Evolutionary conservation across 2,329 filamentous ascomycete species (phyloP).

Genomic region (Fusarium sp.): DNA sequence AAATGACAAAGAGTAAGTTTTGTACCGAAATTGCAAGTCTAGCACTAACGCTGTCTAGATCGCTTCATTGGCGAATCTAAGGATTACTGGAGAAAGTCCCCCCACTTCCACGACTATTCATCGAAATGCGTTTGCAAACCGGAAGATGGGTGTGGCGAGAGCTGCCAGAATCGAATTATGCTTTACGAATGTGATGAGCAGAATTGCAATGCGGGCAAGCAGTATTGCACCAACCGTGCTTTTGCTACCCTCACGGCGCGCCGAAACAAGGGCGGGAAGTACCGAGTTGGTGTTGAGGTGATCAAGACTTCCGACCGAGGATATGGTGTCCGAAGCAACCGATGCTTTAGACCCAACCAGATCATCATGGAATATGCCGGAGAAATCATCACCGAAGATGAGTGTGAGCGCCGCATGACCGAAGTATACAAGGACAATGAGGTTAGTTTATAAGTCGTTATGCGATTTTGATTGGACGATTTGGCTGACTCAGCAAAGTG

Average conservation of each 20-base stretch:
- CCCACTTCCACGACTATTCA: conserved; percentile 76
- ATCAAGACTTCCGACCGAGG: conserved; percentile 90
- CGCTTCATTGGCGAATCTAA: conserved; percentile 88
- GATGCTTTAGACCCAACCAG: conserved; percentile 86
- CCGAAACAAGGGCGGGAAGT: conserved; percentile 81
- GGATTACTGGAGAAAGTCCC: conserved; percentile 81
- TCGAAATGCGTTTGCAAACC: conserved; percentile 81
- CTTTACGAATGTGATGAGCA: conserved; percentile 93
- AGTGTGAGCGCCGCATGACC: conserved; percentile 93
- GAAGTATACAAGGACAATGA: conserved; percentile 93
- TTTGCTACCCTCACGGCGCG: conserved; percentile 84
- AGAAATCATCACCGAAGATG: conserved; percentile 94
- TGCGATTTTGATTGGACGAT: background rate
- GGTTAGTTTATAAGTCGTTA: conserved; percentile 60
- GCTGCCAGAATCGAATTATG: conserved; percentile 96
- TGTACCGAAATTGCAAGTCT: background rate
- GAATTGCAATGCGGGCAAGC: conserved; percentile 84
- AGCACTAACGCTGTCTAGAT: conserved; percentile 64
- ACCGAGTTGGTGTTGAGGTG: conserved; percentile 92
- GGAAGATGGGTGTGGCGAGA: conserved; percentile 84
- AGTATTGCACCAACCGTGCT: conserved; percentile 82
- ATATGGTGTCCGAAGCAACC: conserved; percentile 90
- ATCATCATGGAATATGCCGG: conserved; percentile 99
- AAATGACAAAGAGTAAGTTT: conserved; percentile 85
- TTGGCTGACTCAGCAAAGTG: conserved; percentile 68